Base-by-base conservation (phyloP, 768 basidiomycete species). In the Phaeolepiota aurea region DNA sequence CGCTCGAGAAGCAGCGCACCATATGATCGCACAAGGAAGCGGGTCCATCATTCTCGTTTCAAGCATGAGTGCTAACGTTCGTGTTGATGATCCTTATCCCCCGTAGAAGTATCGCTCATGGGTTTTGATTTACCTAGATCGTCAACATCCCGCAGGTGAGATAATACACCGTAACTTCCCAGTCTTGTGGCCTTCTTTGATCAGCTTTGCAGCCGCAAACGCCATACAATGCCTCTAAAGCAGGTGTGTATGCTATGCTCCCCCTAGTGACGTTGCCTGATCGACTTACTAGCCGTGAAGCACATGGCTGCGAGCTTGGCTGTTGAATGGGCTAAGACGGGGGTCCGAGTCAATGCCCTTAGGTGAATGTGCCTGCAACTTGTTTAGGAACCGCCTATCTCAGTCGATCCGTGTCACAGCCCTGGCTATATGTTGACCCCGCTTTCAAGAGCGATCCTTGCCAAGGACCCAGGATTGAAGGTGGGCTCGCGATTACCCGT, bases 391-490 rank as follows among this genome's bases (percentile, higher is more conserved):
- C 22, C 14, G n/a, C n/a, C n/a, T n/a, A n/a, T n/a, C n/a, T n/a
- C n/a, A n/a, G n/a, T n/a, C n/a, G n/a, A n/a, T n/a, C n/a, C n/a
- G 41, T 37, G 50, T 41, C 14, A 31, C 47, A 89, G 87, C 51
- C 90, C 91, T 15, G 93, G 94, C 5, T 98, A 98, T 67, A 94
- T 94, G 81, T 63, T 89, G 44, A 96, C 92, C 4, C 82, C 87
- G 61, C 69, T 98, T 43, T 94, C 91, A 2, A 81, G 72, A 55
- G 82, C 83, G 11, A 82, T 97, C 51, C 61, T 96, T 34, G 77
- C 82, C 42, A 72, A 77, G 44, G 74, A 94, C 51, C 65, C 65
- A 5, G 85, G 83, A 47, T 71, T 94, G 25, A 82, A 84, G 32
- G 32, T 41, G 12, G 7, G 31, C 15, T 9, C 15, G n/a, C n/a